Base-by-base conservation (phyloP, 2,329 filamentous ascomycete genomes). In the Fusarium nanum region DNA sequence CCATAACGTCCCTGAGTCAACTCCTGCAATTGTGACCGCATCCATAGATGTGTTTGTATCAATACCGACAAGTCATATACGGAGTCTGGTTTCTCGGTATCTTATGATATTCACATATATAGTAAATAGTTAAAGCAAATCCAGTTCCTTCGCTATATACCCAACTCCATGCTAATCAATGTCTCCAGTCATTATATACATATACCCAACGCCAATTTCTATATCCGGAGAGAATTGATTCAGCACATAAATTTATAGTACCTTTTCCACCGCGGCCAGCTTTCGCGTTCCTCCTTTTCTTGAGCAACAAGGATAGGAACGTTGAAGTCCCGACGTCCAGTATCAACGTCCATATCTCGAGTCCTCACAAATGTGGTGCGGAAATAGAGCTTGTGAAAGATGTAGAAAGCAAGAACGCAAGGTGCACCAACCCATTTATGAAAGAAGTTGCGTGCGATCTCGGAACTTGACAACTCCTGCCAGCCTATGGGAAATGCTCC, bases 291-390 rank as follows among this genome's bases (percentile, higher is more conserved):
- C 55, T 92, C 91, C 41, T 85, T 82, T 83, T 98, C 95, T 78
- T 97, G 92, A 44, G 90, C 90, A 52, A 97, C 84, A 52, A 98
- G 81, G 64, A 92, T 88, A 28, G 90, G 88, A 46, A 98, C 82
- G 77, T 97, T 94, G 61, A 98, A 87, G 76, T 97, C 93, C 27
- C 94, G 86, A 28, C 94, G 89, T 4, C 95, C 95, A 0, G 94
- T 97, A 64, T 91, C 88, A 67, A 98, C 82, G 80, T 98, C 94
- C 90, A 98, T 97, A 68, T 97, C 91, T 53, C 86, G 83, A 34
- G 87, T 81, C 20, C 86, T 84, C 45, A 97, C 85, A 60, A 93
- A 84, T 3, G 84, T 82, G 3, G 94, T 97, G 60, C 85, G 85
- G 77, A 88, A 92, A 79, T 84, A 91, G 34, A 96, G 18, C 81